Evolutionary conservation across 2,329 filamentous ascomycete species (phyloP), one percentile per base, ranked within the genome.

Genomic region (Ascocoryne sarcoides): DNA sequence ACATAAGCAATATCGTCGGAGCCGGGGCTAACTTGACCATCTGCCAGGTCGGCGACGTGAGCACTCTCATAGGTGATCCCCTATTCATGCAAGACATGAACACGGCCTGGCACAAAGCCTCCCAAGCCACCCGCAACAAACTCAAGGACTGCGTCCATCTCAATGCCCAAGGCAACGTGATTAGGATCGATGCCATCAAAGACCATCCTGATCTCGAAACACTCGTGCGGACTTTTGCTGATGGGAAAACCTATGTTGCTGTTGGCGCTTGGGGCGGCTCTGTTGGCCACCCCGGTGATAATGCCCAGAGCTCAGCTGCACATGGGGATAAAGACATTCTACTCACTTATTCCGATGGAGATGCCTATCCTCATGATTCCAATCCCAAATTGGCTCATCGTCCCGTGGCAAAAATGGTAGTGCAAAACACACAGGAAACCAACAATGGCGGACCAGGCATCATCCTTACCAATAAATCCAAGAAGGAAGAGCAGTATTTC

Each of bases 1-100:
- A 62, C 37, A 37, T 60, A 15, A 56, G 51, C 41, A 56, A 58
- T 48, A 65, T 65, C 37, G 53, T 58, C 32, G 62, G 62, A 14
- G 61, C 61, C 3, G 62, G 63, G n/a, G 62, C 61, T 5, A 65
- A 64, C 45, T 53, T 65, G 52, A 62, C 59, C 5, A 57, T 62
- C 39, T 58, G 62, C 48, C 62, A 65, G 41, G 55, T 58, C 32
- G 61, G 60, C 4, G 57, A 62, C 26, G 44, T 57, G 2, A 48
- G 43, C 26, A 64, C 63, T 18, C 59, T 56, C 42, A 65, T 64
- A 47, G 62, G 62, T 5, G 59, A 60, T 40, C 57, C 62, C 4
- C 52, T 45, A 15, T 64, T 65, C 46, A 65, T 65, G 62, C 62
- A 64, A 45, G 56, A 59, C 26, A 53, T 61, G 28, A 62, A 63